Percentiles rank a stretch among this genome's conserved stretches.
Evolutionary conservation across 306 rosid genomes (phyloP).

Genomic region (Chamaecrista fasciculata): DNA sequence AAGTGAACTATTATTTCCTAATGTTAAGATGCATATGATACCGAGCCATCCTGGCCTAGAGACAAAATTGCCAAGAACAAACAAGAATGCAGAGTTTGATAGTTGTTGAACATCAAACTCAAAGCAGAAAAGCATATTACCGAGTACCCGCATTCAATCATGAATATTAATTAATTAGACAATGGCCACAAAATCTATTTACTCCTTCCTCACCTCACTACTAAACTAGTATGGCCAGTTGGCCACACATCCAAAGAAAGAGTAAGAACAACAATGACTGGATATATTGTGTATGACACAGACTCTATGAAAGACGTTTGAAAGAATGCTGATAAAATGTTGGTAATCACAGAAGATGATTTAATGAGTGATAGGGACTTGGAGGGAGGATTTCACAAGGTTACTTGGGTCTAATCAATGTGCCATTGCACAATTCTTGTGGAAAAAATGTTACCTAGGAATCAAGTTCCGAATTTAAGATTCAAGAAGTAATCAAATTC

Average conservation of each 20-base stretch:
- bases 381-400: too few relatives aligned
- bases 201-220: constrained; percentile 9
- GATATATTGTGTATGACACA: not conserved
- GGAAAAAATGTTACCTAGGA: not conserved
- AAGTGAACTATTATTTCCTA: not conserved
- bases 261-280: not conserved
- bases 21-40: not conserved
- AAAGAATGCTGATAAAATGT: not conserved
- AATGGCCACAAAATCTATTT: not conserved
- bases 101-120: not conserved
- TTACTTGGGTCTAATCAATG: too few relatives aligned
- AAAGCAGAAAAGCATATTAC: not conserved
- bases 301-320: not conserved
- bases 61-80: not conserved
- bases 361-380: too few relatives aligned
- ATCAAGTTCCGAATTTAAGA: constrained; percentile 6
- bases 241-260: not conserved
- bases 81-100: not conserved
- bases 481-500: not conserved
- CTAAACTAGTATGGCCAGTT: not conserved
- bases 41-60: not conserved
- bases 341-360: constrained; percentile 1
- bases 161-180: not conserved
- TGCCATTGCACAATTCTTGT: too few relatives aligned
- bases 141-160: not conserved